phyloP scores from a whole-genome alignment of 208 protist species.

The Acanthamoeba healyi region DNA sequence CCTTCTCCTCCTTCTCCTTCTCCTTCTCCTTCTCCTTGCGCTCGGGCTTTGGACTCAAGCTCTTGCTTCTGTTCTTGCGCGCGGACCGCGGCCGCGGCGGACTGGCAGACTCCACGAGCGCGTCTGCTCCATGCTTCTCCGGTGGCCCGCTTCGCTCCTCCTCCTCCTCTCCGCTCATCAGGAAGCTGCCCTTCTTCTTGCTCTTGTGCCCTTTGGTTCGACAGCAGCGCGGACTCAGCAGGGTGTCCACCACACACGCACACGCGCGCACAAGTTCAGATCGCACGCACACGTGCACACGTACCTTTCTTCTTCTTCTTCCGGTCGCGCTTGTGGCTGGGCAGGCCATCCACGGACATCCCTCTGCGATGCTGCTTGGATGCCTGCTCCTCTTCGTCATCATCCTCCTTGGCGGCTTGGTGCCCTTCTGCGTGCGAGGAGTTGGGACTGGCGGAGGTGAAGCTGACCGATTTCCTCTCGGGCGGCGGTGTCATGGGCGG shows the following conservation, averaged over 20 bases:
- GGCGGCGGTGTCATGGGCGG: no score
- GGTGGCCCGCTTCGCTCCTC: no score
- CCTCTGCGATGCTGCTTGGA: neutral
- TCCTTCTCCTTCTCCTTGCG: neutral
- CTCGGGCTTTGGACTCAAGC: neutral
- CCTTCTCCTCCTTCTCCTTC: neutral
- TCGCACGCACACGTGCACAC: no score
- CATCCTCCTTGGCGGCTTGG: neutral
- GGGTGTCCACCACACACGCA: no score
- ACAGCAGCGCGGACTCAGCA: no score
- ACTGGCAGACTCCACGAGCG: neutral
- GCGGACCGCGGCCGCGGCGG: no score
- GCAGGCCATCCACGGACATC: neutral
- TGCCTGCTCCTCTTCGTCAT: neutral
- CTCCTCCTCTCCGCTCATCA: neutral
- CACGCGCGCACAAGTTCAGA: no score
- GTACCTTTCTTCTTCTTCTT: conserved; percentile 6
- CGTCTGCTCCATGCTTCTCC: neutral
- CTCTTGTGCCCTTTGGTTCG: neutral
- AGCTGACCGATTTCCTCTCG: neutral
- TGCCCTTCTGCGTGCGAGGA: neutral
- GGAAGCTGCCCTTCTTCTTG: neutral
- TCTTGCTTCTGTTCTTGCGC: neutral
- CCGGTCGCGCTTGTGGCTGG: neutral
- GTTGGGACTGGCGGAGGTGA: neutral